A percentile compares a stretch with the other conserved stretches of the same genome.
These are phyloP conservation scores for Boletus eberwhitei DNA, from an alignment of 768 basidiomycete species.

Conservation along the genomic window DNA sequence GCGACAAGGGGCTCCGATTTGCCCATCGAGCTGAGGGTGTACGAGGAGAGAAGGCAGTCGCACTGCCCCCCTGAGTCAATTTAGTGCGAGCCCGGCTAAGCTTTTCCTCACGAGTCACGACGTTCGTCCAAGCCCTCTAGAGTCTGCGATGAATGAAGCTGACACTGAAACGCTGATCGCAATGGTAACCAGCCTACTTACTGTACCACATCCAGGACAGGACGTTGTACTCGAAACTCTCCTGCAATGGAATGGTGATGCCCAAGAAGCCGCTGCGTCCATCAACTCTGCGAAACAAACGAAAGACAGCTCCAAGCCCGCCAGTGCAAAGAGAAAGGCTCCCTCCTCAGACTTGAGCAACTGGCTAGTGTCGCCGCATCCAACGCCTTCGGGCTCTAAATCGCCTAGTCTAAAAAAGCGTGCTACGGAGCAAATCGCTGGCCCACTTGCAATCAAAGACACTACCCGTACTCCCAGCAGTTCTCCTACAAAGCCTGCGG, in stretches of 20 bases:
- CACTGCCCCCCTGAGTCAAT: constrained; percentile 1
- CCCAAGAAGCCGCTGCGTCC: constrained; percentile 44
- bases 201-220: constrained; percentile 32
- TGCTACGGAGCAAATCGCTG: background rate
- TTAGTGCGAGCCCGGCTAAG: background rate
- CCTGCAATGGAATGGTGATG: constrained; percentile 53
- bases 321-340: constrained; percentile 46
- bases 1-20: background rate
- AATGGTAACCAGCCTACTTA: constrained; percentile 59
- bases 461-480: constrained; percentile 7
- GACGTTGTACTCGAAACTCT: constrained; percentile 56
- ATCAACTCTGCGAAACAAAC: constrained; percentile 30
- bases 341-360: constrained; percentile 41
- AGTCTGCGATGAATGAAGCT: constrained; percentile 19
- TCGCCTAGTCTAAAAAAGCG: constrained; percentile 21
- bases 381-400: constrained; percentile 18
- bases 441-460: constrained; percentile 15
- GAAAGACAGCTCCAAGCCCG: constrained; percentile 13
- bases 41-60: background rate
- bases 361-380: constrained; percentile 46
- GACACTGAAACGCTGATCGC: constrained; percentile 73
- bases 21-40: constrained; percentile 4
- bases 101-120: background rate
- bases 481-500: constrained; percentile 31
- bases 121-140: background rate